Percentiles rank a stretch among this genome's conserved stretches.
These are phyloP conservation scores for Arthrobotrys iridis DNA, from an alignment of 2,329 filamentous ascomycete genomes.

Conservation along the genomic window DNA sequence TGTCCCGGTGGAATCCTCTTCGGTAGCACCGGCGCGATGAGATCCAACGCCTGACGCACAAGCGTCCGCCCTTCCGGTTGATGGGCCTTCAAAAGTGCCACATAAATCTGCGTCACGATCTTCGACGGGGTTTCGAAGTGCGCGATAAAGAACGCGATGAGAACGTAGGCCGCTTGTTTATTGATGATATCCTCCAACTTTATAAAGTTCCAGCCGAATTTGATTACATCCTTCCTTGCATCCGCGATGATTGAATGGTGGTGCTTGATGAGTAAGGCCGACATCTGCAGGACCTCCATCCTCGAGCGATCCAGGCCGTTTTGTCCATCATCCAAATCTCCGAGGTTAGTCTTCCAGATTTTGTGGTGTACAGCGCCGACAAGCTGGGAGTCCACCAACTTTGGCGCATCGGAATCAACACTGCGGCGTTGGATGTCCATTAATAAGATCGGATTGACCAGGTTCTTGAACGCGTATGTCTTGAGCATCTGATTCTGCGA, in stretches of 20 bases:
- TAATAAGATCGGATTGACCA: constrained; percentile 94
- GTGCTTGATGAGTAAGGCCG: constrained; percentile 94
- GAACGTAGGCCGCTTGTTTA: constrained; percentile 96
- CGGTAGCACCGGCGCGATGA: constrained; percentile 92
- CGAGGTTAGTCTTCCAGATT: constrained; percentile 89
- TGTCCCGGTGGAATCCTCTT: constrained; percentile 77
- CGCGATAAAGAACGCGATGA: constrained; percentile 97
- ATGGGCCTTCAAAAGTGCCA: constrained; percentile 87
- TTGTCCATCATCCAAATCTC: constrained; percentile 83
- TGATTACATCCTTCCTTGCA: constrained; percentile 95
- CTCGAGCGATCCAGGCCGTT: constrained; percentile 91
- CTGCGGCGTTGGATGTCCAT: constrained; percentile 94
- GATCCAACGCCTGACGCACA: constrained; percentile 91
- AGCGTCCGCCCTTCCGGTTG: constrained; percentile 92
- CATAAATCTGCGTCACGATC: constrained; percentile 94
- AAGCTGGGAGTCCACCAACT: constrained; percentile 84
- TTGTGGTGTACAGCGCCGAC: constrained; percentile 91
- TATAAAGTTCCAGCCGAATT: constrained; percentile 99
- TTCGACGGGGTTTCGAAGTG: constrained; percentile 96
- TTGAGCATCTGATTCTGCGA: constrained; percentile 87
- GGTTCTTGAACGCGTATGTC: constrained; percentile 87
- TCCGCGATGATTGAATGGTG: constrained; percentile 88
- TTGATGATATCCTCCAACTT: constrained; percentile 98
- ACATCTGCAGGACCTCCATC: constrained; percentile 94
- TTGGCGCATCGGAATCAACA: constrained; percentile 71